Evolutionary conservation across 1,284 basidiomycete species (phyloP).

Genomic region (Cutaneotrichosporon sp.): DNA sequence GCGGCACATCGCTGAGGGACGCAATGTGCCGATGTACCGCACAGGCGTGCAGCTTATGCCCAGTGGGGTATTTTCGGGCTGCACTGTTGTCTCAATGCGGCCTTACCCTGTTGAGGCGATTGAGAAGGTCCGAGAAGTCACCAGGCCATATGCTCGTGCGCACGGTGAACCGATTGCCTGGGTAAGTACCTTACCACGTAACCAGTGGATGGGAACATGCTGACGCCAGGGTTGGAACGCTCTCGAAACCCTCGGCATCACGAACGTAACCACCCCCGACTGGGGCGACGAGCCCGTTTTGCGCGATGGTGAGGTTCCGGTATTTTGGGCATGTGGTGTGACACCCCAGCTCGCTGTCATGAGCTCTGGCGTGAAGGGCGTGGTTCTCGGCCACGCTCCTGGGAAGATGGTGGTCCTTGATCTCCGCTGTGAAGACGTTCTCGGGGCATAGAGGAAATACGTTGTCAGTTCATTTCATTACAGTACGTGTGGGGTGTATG

Average conservation of each 20-base stretch:
- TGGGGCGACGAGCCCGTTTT: slow-evolving; percentile 30
- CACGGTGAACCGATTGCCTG: slow-evolving; percentile 41
- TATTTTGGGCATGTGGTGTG: slow-evolving; percentile 43
- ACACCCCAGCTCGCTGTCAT: slow-evolving; percentile 32
- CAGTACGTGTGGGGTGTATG: neutral
- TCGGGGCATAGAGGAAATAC: no score
- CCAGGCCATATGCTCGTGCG: slow-evolving; percentile 26
- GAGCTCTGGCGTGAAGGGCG: slow-evolving; percentile 19
- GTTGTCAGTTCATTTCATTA: no score
- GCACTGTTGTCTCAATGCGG: slow-evolving; percentile 42
- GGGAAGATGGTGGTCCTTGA: slow-evolving; percentile 39
- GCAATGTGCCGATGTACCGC: slow-evolving; percentile 37
- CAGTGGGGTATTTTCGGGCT: slow-evolving; percentile 29
- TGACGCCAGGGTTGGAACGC: slow-evolving; percentile 27
- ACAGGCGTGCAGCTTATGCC: slow-evolving; percentile 19
- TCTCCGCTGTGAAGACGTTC: slow-evolving; percentile 18
- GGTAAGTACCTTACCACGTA: slow-evolving; percentile 6
- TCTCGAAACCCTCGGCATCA: slow-evolving; percentile 27
- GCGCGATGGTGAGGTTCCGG: slow-evolving; percentile 34
- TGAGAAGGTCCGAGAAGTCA: slow-evolving; percentile 24
- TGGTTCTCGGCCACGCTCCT: slow-evolving; percentile 31
- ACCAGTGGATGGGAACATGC: no score
- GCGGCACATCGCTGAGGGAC: slow-evolving; percentile 26
- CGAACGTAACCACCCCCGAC: slow-evolving; percentile 27
- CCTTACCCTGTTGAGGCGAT: slow-evolving; percentile 27